phyloP scores from a whole-genome alignment of 2,329 filamentous ascomycete genomes.

The Neonectria hederae region DNA sequence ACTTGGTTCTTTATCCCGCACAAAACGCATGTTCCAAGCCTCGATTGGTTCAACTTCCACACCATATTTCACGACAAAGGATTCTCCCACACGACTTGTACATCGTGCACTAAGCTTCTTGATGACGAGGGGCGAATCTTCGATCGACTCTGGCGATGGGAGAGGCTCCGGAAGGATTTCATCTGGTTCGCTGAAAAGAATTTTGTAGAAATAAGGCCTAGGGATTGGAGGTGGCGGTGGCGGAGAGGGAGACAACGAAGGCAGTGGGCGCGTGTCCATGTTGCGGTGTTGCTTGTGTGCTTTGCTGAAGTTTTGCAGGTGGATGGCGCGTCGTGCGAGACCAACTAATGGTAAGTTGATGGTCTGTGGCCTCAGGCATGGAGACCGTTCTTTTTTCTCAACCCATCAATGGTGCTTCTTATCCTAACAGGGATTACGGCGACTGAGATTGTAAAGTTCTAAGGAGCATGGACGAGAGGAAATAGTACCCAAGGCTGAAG shows the following conservation, averaged over 20 bases:
- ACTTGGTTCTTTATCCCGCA: background rate
- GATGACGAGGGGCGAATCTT: constrained; percentile 13
- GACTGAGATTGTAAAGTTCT: too few species aligned
- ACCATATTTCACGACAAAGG: constrained; percentile 22
- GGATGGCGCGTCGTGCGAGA: background rate
- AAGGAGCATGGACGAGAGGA: too few species aligned
- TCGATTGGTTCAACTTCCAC: constrained; percentile 17
- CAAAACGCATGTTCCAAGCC: constrained; percentile 20
- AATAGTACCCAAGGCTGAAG: too few species aligned
- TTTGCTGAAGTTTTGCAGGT: background rate
- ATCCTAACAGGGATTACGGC: too few species aligned
- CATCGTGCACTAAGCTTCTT: background rate
- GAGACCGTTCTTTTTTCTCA: too few species aligned
- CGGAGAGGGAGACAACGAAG: background rate
- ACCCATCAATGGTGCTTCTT: too few species aligned
- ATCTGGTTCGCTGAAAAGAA: constrained; percentile 12
- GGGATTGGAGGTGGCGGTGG: background rate
- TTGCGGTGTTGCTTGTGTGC: background rate
- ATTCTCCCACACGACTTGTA: constrained; percentile 4
- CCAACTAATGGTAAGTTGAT: too few species aligned
- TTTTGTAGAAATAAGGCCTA: background rate
- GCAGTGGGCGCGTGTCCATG: background rate
- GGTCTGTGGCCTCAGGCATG: too few species aligned
- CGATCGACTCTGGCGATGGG: constrained; percentile 17
- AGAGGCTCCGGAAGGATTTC: constrained; percentile 18